A percentile compares a stretch with the other conserved stretches of the same genome.
Evolutionary conservation across 208 protist species (phyloP).

Genomic region (Phytomonas francai): DNA sequence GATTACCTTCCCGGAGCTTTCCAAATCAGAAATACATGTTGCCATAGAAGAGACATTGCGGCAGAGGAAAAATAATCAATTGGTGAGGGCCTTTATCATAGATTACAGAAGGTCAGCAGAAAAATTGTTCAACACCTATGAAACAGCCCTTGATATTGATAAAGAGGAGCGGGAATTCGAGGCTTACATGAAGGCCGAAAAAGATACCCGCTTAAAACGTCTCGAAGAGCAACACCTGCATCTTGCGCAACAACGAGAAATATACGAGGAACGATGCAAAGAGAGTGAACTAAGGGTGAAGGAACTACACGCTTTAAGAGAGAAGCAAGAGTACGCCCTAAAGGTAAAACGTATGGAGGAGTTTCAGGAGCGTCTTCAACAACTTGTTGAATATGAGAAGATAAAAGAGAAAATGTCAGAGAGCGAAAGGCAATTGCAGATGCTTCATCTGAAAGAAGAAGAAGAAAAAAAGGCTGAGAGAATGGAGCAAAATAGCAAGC

Average conservation of each 20-base stretch:
- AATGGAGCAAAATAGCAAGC: constrained; percentile 33
- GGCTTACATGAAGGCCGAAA: constrained; percentile 18
- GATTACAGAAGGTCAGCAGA: constrained; percentile 20
- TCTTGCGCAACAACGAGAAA: constrained; percentile 19
- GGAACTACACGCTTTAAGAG: constrained; percentile 10
- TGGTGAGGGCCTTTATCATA: constrained; percentile 14
- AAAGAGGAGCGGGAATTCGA: constrained; percentile 13
- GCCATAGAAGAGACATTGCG: constrained; percentile 19
- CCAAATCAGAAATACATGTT: constrained; percentile 6
- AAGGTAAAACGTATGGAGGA: constrained; percentile 29
- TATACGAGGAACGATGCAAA: constrained; percentile 17
- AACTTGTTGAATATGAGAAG: constrained; percentile 32
- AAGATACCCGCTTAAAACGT: constrained; percentile 17
- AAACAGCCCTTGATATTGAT: constrained; percentile 28
- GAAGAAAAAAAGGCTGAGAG: constrained; percentile 27
- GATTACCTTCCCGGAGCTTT: constrained; percentile 16
- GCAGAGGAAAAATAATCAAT: constrained; percentile 11
- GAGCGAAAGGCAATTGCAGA: constrained; percentile 34
- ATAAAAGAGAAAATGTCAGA: constrained; percentile 25
- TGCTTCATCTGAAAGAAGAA: constrained; percentile 25
- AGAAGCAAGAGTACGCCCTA: constrained; percentile 16
- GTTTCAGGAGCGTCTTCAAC: constrained; percentile 53
- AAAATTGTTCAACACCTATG: constrained; percentile 19
- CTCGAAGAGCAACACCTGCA: constrained; percentile 21
- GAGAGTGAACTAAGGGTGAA: constrained; percentile 9